A percentile compares a stretch with the other conserved stretches of the same genome.
Evolutionary conservation across 768 basidiomycete species (phyloP).

Genomic region (Strobilomyces dryophilus): DNA sequence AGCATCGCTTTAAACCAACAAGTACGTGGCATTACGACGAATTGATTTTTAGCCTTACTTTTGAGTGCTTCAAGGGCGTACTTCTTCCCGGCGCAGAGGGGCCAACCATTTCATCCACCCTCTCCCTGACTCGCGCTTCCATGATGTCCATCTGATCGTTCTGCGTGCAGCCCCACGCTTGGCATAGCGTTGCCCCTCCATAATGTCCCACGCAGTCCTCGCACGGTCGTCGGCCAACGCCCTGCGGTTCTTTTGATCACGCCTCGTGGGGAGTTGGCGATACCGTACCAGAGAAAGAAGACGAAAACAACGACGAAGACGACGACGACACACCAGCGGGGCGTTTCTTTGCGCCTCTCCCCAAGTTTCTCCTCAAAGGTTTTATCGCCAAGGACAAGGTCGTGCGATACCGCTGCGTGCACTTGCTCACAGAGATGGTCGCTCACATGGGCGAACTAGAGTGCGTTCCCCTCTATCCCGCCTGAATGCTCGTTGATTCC

Average conservation of each 20-base stretch:
- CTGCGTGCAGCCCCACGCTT: slow-evolving; percentile 34
- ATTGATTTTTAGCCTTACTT: too few species aligned
- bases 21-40: too few species aligned
- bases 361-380: slow-evolving; percentile 72
- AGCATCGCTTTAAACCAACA: too few species aligned
- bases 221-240: slow-evolving; percentile 42
- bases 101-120: slow-evolving; percentile 26
- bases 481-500: neutral
- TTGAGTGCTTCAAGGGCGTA: too few species aligned
- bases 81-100: too few species aligned
- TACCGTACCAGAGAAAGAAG: slow-evolving; percentile 34
- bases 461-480: slow-evolving; percentile 39
- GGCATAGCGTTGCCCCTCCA: slow-evolving; percentile 36
- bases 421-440: slow-evolving; percentile 74
- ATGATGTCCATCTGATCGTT: slow-evolving; percentile 37
- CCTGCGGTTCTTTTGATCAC: slow-evolving; percentile 33
- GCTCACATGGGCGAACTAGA: slow-evolving; percentile 80
- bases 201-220: slow-evolving; percentile 42
- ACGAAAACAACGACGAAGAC: slow-evolving; percentile 40
- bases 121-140: slow-evolving; percentile 37
- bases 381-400: slow-evolving; percentile 85
- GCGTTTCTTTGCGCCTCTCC: slow-evolving; percentile 61
- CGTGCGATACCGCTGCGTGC: slow-evolving; percentile 75
- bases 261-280: slow-evolving; percentile 27
- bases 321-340: slow-evolving; percentile 68